Percentiles rank a stretch among this genome's conserved stretches.
These are phyloP conservation scores for Colletotrichum sp. DNA, from an alignment of 2,329 filamentous ascomycete species.

Conservation along the genomic window DNA sequence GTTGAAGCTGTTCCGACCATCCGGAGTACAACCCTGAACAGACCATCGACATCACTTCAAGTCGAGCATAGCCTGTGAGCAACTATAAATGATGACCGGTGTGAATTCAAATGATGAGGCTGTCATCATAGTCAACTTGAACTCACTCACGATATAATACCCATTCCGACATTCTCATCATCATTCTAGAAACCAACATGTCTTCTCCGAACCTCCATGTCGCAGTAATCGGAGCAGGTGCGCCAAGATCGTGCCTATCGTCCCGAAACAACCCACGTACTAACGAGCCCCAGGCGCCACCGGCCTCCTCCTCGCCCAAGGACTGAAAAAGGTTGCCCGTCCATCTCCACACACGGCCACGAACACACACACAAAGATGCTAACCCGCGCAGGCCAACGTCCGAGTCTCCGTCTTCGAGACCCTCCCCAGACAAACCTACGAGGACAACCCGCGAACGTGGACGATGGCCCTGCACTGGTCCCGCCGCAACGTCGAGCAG, in stretches of 20 bases:
- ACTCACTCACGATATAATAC: rapidly evolving
- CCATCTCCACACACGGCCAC: background rate
- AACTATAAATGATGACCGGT: background rate
- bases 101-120: background rate
- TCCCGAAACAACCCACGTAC: background rate
- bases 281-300: background rate
- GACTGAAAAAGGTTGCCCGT: background rate
- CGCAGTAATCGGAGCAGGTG: background rate
- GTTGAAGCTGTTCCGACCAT: background rate
- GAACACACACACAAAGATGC: background rate
- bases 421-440: background rate
- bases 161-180: rapidly evolving
- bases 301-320: background rate
- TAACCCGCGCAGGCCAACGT: background rate
- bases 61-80: background rate
- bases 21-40: background rate
- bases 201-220: background rate
- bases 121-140: background rate
- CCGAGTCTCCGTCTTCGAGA: background rate
- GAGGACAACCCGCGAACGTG: background rate
- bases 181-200: background rate
- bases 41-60: background rate
- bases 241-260: background rate
- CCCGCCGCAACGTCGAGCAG: background rate
- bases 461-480: background rate